Evolutionary conservation across 2,329 filamentous ascomycete species (phyloP).

Genomic region (Xylaria arbuscula): DNA sequence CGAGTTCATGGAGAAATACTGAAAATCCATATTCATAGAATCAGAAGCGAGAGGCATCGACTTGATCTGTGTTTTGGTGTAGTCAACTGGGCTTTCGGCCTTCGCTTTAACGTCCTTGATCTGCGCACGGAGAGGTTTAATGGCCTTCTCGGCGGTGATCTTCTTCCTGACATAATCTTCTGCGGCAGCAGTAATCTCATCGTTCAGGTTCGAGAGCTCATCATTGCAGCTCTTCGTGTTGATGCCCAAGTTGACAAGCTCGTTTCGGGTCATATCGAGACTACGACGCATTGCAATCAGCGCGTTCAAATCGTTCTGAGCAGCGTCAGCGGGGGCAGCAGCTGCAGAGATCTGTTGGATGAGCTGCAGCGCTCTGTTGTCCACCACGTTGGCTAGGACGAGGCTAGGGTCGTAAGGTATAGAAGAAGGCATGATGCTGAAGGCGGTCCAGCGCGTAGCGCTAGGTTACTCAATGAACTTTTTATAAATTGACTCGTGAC

Average conservation of each 20-base stretch:
- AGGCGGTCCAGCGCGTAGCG: background rate
- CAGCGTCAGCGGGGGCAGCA: background rate
- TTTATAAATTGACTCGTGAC: background rate
- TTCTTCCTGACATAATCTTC: background rate
- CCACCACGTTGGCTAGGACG: background rate
- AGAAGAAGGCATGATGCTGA: background rate
- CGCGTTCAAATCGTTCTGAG: background rate
- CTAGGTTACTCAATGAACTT: background rate
- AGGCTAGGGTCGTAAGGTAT: background rate
- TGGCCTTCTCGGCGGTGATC: background rate
- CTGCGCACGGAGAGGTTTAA: background rate
- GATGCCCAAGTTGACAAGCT: background rate
- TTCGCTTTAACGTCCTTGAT: background rate
- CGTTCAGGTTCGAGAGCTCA: background rate
- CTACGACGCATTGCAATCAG: background rate
- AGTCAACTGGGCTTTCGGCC: background rate
- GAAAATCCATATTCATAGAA: background rate
- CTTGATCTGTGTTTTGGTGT: constrained; percentile 1
- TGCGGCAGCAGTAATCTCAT: background rate
- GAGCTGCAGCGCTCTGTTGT: background rate
- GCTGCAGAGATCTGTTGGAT: background rate
- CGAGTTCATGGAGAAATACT: background rate
- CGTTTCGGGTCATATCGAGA: background rate
- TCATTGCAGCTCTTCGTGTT: constrained; percentile 1
- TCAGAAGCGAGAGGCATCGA: background rate